phyloP scores from a whole-genome alignment of 345 rosid species.

The Eucalyptus paniculata region DNA sequence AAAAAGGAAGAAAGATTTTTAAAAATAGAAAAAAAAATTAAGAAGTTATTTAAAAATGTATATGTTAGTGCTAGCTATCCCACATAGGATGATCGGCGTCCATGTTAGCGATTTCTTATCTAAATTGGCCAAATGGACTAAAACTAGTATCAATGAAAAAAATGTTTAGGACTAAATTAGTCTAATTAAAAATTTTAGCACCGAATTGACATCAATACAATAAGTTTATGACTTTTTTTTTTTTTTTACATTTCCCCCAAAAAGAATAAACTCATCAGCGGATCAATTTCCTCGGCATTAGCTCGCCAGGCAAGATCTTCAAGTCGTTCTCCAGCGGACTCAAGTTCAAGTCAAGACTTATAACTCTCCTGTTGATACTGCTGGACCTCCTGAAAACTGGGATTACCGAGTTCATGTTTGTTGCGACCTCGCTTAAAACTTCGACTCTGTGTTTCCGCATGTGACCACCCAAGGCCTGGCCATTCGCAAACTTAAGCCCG shows the following conservation, averaged over 20 bases:
- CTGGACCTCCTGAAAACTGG: neutral
- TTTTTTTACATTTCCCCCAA: too few relatives aligned
- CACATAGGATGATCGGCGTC: too few relatives aligned
- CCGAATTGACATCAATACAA: accelerated
- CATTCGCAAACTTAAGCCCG: neutral
- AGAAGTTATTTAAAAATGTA: too few relatives aligned
- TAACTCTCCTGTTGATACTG: neutral
- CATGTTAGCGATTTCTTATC: too few relatives aligned
- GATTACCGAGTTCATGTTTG: neutral
- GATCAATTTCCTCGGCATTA: neutral
- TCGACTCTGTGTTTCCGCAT: conserved; percentile 3
- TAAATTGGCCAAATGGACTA: too few relatives aligned
- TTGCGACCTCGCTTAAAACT: neutral
- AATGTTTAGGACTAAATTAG: too few relatives aligned
- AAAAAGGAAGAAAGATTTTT: too few relatives aligned
- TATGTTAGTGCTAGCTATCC: too few relatives aligned
- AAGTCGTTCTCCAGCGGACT: conserved; percentile 1
- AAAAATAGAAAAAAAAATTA: too few relatives aligned
- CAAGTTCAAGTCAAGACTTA: conserved; percentile 1
- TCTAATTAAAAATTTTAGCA: too few relatives aligned
- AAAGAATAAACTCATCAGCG: neutral
- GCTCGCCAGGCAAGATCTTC: neutral
- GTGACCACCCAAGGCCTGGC: conserved; percentile 9
- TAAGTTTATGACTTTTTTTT: too few relatives aligned
- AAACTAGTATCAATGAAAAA: too few relatives aligned